Evolutionary conservation across 139 green algal genomes (phyloP).

Genomic region (Chlamydomonas incerta): DNA sequence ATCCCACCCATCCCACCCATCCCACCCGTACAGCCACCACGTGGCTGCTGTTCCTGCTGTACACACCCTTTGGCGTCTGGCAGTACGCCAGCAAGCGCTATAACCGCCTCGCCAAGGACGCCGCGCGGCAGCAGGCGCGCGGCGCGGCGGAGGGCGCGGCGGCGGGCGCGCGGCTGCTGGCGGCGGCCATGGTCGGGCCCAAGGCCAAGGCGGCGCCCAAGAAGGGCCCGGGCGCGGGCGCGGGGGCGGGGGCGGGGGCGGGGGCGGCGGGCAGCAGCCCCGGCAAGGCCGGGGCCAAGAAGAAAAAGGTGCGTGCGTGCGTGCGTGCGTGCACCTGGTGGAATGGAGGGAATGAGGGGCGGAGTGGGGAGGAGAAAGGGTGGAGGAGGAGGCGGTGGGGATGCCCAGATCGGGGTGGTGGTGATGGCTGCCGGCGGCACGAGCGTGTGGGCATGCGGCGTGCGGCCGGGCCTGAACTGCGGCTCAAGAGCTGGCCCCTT

Average conservation of each 20-base stretch:
- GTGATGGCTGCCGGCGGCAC: too few species aligned
- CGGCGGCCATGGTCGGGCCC: not conserved
- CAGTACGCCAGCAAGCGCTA: constrained; percentile 29
- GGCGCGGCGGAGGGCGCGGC: not conserved
- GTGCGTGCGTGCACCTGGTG: too few species aligned
- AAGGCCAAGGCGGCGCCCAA: not conserved
- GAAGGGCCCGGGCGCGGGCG: not conserved
- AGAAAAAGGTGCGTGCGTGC: too few species aligned
- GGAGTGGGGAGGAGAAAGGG: too few species aligned
- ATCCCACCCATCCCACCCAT: not conserved
- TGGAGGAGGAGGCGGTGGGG: too few species aligned
- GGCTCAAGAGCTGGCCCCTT: too few species aligned
- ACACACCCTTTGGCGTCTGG: constrained; percentile 24
- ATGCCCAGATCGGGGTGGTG: too few species aligned
- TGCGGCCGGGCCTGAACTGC: too few species aligned
- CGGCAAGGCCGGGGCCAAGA: too few species aligned
- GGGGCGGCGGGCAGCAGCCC: not conserved
- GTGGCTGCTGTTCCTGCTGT: constrained; percentile 30
- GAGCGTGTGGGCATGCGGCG: too few species aligned
- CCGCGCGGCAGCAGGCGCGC: not conserved
- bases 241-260: too few species aligned
- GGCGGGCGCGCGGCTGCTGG: not conserved
- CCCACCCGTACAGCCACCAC: not conserved
- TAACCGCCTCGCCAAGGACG: constrained; percentile 1
- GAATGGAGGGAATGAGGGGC: too few species aligned